Evolutionary conservation across 2,329 filamentous ascomycete genomes (phyloP), one percentile per base, ranked within the genome.

Genomic region (Bipolaris gigantea): DNA sequence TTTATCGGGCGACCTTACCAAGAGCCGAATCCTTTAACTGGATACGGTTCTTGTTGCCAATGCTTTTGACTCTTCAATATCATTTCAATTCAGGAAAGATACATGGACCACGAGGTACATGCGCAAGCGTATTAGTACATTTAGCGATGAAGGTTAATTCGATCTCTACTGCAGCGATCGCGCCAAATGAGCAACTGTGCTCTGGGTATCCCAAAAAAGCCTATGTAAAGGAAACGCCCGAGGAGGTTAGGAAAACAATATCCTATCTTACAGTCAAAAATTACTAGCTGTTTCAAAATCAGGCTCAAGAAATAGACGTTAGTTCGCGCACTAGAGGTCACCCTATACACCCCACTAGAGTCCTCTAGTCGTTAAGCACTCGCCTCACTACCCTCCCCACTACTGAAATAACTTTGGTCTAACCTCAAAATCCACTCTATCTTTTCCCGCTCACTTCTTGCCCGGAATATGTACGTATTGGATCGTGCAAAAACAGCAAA

Each of bases 341-440:
- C 13, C 40, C 25, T n/a, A 16, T 32, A 36, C 27, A 25, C 7
- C 36, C 11, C 25, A 7, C 25, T 30, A 51, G 19, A 39, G 32
- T 21, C 25, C 40, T 32, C 30, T 27, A 43, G 40, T 13, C 16
- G 33, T 27, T 18, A 46, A 15, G 30, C 21, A n/a, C 35, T 39
- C 23, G 45, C 62, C 40, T 65, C 63, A 41, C 61, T 62, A 21
- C 60, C 62, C 51, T 66, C 64, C 9, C 56, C 59, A 10, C 59
- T 62, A 19, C 57, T 60, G 39, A 85, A 85, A 72, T 83, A 87
- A 62, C 88, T 90, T 79, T 96, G 89, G 75, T 99, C 94, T 64
- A 99, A 91, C 68, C 89, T 88, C 74, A 95, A 84, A 64, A 99
- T 96, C 94, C 94, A 99, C 73, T 97, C 94, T 64, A 92, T 88